A percentile compares a stretch with the other conserved stretches of the same genome.
Conservation (phyloP, 805 yeast genomes). For the Monosporozyma siamensis region DNA sequence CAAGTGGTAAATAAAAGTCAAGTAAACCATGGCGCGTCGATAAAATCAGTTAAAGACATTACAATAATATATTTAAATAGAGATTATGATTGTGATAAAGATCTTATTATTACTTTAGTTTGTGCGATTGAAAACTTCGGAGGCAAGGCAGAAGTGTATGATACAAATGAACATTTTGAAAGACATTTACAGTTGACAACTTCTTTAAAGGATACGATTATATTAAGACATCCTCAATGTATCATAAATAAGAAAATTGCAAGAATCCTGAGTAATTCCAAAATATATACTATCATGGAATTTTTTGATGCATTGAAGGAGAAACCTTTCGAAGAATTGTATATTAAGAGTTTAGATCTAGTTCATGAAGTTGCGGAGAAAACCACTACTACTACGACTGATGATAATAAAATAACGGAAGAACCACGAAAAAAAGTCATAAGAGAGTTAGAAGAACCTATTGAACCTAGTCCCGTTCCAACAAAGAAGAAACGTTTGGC, state of each 20-base stretch:
- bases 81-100: background rate
- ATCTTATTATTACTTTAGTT: background rate
- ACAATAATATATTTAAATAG: background rate
- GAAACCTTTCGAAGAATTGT: background rate
- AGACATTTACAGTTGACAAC: background rate
- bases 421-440: too few species aligned
- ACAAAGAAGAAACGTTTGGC: slow-evolving; percentile 17
- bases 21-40: too few species aligned
- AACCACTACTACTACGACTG: too few species aligned
- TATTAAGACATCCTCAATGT: background rate
- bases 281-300: background rate
- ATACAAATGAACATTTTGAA: background rate
- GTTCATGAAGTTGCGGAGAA: background rate
- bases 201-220: background rate
- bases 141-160: background rate
- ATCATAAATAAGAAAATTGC: background rate
- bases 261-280: background rate
- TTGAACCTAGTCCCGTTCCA: slow-evolving; percentile 2
- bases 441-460: background rate
- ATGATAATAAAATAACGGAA: too few species aligned
- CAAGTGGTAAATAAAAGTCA: background rate
- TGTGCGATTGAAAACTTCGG: background rate
- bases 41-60: background rate
- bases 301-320: background rate
- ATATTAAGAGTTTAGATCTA: background rate